phyloP scores from a whole-genome alignment of 495 filamentous ascomycete genomes.

The Barbatosphaeria neglecta region DNA sequence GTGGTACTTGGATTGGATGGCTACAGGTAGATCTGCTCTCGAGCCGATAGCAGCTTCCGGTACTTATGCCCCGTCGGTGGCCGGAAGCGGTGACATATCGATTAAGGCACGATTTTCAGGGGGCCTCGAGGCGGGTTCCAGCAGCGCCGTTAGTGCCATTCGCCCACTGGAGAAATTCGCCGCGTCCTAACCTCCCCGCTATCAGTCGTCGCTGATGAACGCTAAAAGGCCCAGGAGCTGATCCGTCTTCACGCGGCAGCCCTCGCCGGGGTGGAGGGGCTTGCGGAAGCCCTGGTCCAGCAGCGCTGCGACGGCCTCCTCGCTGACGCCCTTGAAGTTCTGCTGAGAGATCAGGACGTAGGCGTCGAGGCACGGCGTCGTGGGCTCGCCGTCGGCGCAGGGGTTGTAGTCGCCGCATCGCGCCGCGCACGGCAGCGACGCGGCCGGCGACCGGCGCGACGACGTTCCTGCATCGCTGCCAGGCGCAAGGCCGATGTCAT shows the following conservation, averaged over 20 bases:
- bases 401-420: conserved; percentile 1
- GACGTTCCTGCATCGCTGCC: not conserved
- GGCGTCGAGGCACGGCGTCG: not conserved
- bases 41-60: too few relatives aligned
- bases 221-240: not conserved
- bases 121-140: not conserved
- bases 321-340: not conserved
- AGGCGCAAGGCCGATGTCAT: not conserved
- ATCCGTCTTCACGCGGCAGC: conserved; percentile 1
- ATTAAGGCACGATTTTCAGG: not conserved
- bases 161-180: not conserved
- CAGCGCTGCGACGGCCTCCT: not conserved
- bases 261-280: not conserved
- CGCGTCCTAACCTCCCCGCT: not conserved
- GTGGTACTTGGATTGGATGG: too few relatives aligned
- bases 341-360: conserved; percentile 1
- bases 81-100: not conserved
- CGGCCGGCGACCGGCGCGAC: conserved; percentile 1
- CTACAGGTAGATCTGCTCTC: too few relatives aligned
- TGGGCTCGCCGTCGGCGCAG: not conserved
- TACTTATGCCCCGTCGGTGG: not conserved
- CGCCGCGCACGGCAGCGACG: not conserved
- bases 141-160: not conserved
- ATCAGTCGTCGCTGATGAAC: not conserved
- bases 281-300: not conserved